Base-by-base conservation (phyloP, 441 rosid species). In the Monsonia emarginata region DNA sequence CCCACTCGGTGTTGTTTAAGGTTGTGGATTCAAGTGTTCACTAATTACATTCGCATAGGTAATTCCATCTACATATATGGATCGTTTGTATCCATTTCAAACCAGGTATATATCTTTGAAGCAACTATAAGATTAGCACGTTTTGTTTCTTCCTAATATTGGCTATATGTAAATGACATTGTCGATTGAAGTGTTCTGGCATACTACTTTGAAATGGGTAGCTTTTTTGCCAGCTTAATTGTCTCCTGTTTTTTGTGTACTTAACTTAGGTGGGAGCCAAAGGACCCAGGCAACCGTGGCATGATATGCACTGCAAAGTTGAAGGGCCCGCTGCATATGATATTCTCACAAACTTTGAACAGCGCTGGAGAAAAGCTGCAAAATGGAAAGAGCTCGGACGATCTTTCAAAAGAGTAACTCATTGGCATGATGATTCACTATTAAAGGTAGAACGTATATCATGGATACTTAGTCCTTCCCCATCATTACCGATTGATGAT, bases 291-390 rank as follows among this genome's bases (percentile, higher is more conserved):
- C 92, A 91, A 74, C 90, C 98, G 42, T 95, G 99, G 97, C 97
- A 95, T 79, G 99, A 95, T 73, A 56, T 91, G 79, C 99, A 95
- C 74, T 58, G 86, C 65, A 86, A 65, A 82, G 87, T 91, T 66
- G 97, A 91, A 79, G 98, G 99, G 63, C 97, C 99, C 4, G 96
- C 98, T 44, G 98, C 99, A 19, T 95, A 91, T 76, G 99, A 95
- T 73, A 87, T 89, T 24, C 78, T 95, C 54, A 81, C 85, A 28
- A 95, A 91, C 80, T 95, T 95, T 69, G 90, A 95, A 82, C 92
- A 95, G 80, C 88, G 98, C n/a, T 89, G 98, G 99, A 48, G 69
- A 2, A 95, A 85, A 77, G 91, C 91, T 70, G 75, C 96, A 2
- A 91, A 89, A 77, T 44, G 50, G 50, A 44, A 44, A 44, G 50